Evolutionary conservation across 768 basidiomycete species (phyloP).

Genomic region (Termitomyces sp.): DNA sequence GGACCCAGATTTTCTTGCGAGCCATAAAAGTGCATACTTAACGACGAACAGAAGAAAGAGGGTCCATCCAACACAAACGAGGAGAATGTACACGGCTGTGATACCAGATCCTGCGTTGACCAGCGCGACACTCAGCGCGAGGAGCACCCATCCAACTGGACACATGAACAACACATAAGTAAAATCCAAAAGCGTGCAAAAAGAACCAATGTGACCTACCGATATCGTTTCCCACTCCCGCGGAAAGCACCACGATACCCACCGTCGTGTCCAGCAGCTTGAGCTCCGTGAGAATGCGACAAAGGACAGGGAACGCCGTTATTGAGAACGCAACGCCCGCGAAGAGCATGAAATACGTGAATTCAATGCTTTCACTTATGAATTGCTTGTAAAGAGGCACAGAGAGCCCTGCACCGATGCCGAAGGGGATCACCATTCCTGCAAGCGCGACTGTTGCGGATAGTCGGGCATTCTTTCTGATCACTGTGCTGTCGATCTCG

Average conservation of each 20-base stretch:
- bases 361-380: slow-evolving; percentile 58
- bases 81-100: slow-evolving; percentile 79
- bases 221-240: slow-evolving; percentile 87
- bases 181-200: background rate
- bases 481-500: slow-evolving; percentile 77
- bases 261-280: slow-evolving; percentile 89
- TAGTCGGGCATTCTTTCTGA: slow-evolving; percentile 70
- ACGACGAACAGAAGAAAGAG: slow-evolving; percentile 69
- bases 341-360: slow-evolving; percentile 92
- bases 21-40: slow-evolving; percentile 55
- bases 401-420: slow-evolving; percentile 62
- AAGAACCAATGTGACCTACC: slow-evolving; percentile 23
- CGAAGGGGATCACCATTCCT: slow-evolving; percentile 88
- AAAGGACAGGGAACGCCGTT: slow-evolving; percentile 82
- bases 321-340: slow-evolving; percentile 88
- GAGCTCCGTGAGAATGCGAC: slow-evolving; percentile 84
- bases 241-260: slow-evolving; percentile 88
- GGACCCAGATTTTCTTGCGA: slow-evolving; percentile 75
- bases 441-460: slow-evolving; percentile 69
- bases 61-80: slow-evolving; percentile 76
- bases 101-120: slow-evolving; percentile 84
- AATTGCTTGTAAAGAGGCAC: slow-evolving; percentile 72
- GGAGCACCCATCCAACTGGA: slow-evolving; percentile 72
- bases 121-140: slow-evolving; percentile 88
- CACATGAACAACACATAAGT: background rate